Percentiles rank a stretch among this genome's conserved stretches.
Conservation (phyloP, 352 stramenopile species). For the Phytophthora pseudosyringae region DNA sequence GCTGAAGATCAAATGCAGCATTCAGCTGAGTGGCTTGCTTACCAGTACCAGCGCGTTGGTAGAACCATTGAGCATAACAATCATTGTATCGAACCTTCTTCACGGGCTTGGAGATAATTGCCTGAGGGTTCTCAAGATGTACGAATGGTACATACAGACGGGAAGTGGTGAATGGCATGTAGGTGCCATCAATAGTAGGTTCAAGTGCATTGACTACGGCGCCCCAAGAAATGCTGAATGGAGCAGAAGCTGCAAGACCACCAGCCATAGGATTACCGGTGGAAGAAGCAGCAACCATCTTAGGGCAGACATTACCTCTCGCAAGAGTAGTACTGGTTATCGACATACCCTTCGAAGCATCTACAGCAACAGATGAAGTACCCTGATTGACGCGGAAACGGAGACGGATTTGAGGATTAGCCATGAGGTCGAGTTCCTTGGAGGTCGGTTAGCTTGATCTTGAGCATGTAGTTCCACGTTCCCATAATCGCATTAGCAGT, state of each 20-base stretch:
- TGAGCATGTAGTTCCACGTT: slow-evolving; percentile 14
- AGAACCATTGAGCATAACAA: slow-evolving; percentile 10
- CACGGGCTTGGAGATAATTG: slow-evolving; percentile 10
- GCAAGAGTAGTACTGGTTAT: slow-evolving; percentile 4
- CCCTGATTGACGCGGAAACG: slow-evolving; percentile 13
- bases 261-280: slow-evolving; percentile 6
- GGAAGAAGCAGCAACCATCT: neutral
- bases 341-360: neutral
- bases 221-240: too few relatives aligned
- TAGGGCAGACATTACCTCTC: neutral
- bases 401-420: slow-evolving; percentile 9
- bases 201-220: too few relatives aligned
- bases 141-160: too few relatives aligned
- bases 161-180: too few relatives aligned
- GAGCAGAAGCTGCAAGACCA: slow-evolving; percentile 1
- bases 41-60: neutral
- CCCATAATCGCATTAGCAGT: slow-evolving; percentile 4
- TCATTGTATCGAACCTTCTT: slow-evolving; percentile 21
- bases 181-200: neutral
- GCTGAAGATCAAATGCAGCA: neutral
- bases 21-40: neutral
- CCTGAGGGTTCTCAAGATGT: slow-evolving; percentile 12
- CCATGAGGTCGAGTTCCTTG: slow-evolving; percentile 10
- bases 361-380: neutral
- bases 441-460: slow-evolving; percentile 6